Percentiles rank a stretch among this genome's conserved stretches.
phyloP scores from a whole-genome alignment of 2,329 filamentous ascomycete species.

The Colletotrichum sp. region DNA sequence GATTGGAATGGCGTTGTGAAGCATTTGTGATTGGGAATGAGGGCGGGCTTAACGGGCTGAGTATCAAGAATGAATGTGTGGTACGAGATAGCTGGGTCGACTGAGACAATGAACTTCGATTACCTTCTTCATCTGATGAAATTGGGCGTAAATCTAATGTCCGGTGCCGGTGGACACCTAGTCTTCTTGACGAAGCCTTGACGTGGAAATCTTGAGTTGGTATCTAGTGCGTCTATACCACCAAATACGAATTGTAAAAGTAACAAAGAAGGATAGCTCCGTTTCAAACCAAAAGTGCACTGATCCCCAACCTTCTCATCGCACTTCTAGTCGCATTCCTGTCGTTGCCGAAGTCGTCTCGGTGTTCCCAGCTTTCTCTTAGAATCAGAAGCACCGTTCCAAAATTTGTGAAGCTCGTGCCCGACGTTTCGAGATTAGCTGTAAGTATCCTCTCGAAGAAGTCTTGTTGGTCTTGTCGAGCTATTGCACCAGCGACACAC shows the following conservation, averaged over 20 bases:
- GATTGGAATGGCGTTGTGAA: neutral
- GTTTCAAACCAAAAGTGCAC: neutral
- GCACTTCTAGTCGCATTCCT: neutral
- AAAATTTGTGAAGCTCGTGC: conserved; percentile 4
- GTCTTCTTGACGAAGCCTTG: neutral
- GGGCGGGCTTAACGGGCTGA: neutral
- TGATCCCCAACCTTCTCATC: neutral
- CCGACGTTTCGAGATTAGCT: neutral
- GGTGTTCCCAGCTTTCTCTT: neutral
- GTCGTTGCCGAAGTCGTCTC: neutral
- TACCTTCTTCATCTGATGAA: neutral
- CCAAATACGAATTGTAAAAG: neutral
- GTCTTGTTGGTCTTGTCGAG: neutral
- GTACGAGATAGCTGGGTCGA: neutral
- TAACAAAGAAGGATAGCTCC: neutral
- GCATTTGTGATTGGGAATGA: neutral
- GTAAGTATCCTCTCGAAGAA: conserved; percentile 1
- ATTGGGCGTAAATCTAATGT: neutral
- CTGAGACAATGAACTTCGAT: neutral
- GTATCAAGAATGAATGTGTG: neutral
- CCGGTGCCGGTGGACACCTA: neutral
- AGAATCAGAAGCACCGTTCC: neutral
- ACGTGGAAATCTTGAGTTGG: neutral
- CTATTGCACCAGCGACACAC: conserved; percentile 5
- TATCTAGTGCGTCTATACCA: neutral